Conservation (phyloP, 1,284 basidiomycete genomes). For the Microbotryum scabiosae region DNA sequence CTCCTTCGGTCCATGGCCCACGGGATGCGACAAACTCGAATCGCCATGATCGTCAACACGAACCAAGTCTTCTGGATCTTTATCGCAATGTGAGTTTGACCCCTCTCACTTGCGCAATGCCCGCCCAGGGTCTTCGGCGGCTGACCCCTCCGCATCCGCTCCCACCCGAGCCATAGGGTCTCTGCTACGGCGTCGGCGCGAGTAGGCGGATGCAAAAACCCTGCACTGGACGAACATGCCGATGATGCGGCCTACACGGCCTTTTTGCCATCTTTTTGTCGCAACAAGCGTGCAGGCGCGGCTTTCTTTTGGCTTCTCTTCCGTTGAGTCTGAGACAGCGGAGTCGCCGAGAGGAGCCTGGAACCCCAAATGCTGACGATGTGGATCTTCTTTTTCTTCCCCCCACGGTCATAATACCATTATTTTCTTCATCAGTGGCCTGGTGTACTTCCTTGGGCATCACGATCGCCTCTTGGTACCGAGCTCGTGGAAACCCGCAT, state of each 20-base stretch:
- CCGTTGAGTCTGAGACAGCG: conserved; percentile 1
- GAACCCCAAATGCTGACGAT: not conserved
- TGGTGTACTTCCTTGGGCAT: not conserved
- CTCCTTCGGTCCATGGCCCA: conserved; percentile 27
- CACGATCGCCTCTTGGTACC: no score
- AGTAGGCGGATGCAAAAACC: conserved; percentile 30
- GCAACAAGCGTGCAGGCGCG: conserved; percentile 32
- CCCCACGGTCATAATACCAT: not conserved
- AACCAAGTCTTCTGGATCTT: conserved; percentile 9
- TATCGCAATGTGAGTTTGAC: not conserved
- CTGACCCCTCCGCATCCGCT: not conserved
- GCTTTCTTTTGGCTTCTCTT: conserved; percentile 33
- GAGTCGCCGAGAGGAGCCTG: not conserved
- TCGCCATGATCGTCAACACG: conserved; percentile 27
- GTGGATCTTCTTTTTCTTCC: not conserved
- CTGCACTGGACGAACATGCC: conserved; percentile 23
- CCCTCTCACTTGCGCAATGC: not conserved
- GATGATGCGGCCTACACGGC: conserved; percentile 26
- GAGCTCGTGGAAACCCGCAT: no score
- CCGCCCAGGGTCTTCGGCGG: not conserved
- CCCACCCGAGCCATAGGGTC: conserved; percentile 10
- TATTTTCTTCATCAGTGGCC: not conserved
- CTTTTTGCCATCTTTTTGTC: conserved; percentile 26
- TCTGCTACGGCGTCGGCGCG: conserved; percentile 28
- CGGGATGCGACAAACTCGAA: conserved; percentile 24